Base-by-base conservation (phyloP, 169 alveolate species). In the Plasmodium berghei region DNA sequence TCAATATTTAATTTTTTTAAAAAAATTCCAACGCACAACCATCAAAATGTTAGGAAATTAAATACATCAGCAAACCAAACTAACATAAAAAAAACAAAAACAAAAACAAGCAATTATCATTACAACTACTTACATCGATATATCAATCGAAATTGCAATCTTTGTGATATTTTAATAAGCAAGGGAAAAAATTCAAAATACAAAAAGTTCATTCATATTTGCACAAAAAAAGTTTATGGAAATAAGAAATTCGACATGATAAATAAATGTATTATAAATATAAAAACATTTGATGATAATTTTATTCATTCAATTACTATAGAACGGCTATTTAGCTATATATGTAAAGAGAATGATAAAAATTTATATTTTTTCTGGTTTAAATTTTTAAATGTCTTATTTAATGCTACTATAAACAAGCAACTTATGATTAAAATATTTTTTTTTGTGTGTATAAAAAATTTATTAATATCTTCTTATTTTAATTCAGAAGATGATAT, bases 391-490 rank as follows among this genome's bases (percentile, higher is more conserved):
- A 83, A 55, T 73, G 89, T 62, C 72, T 63, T 67, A 48, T 52
- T 67, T 71, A 87, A 75, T 73, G 89, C 71, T 0, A 83, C 90
- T 46, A 58, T 91, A 52, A 67, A 73, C 52, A 88, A 91, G 55
- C 67, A 89, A 72, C 61, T 83, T 45, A 66, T 64, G 87, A 71
- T 70, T 2, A 61, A 85, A 80, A 67, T 59, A 42, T 83, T 66
- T 83, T 67, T 70, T 83, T 83, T 83, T 52, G 67, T 83, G 55
- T 66, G 90, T 34, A 54, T 55, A 5, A 83, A 83, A 10, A 83
- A 55, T 70, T 70, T 83, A 55, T 46, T 83, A 20, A 26, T 83
- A 16, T 48, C 72, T 12, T 61, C 89, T 14, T 80, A 72, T 73
- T 83, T 73, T 61, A 77, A 58, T 49, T 42, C 73, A 73, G 88